A percentile compares a stretch with the other conserved stretches of the same genome.
Evolutionary conservation across 1,139 yeast species (phyloP).

Genomic region (Scheffersomyces quercinus): DNA sequence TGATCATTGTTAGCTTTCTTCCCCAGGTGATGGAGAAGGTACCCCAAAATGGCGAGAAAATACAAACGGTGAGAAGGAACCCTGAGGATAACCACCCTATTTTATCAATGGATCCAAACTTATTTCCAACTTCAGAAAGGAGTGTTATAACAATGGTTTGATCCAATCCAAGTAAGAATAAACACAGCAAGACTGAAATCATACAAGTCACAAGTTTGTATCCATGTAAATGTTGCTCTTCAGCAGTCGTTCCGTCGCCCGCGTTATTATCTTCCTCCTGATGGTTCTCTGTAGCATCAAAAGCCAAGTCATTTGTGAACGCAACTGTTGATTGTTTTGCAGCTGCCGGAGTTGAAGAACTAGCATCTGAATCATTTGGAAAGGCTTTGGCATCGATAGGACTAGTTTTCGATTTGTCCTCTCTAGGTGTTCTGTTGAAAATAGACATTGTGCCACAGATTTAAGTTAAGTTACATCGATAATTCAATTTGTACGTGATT

Average conservation of each 20-base stretch:
- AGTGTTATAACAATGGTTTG: constrained; percentile 19
- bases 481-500: too few relatives aligned
- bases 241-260: constrained; percentile 18
- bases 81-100: constrained; percentile 17
- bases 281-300: too few relatives aligned
- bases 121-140: constrained; percentile 13
- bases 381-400: background rate
- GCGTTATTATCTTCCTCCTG: constrained; percentile 13
- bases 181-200: constrained; percentile 6
- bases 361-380: background rate
- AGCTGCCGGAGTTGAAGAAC: background rate
- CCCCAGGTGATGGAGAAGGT: constrained; percentile 17
- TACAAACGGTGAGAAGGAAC: constrained; percentile 14
- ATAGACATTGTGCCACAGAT: too few relatives aligned
- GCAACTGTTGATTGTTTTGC: background rate
- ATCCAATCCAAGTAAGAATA: constrained; percentile 16
- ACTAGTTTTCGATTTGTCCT: background rate
- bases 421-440: too few relatives aligned
- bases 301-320: too few relatives aligned
- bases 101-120: constrained; percentile 12
- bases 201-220: constrained; percentile 8
- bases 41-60: constrained; percentile 15
- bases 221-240: constrained; percentile 14
- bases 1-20: constrained; percentile 13
- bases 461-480: too few relatives aligned